Evolutionary conservation across 2,329 filamentous ascomycete genomes (phyloP).

Genomic region (Penicillium sp.): DNA sequence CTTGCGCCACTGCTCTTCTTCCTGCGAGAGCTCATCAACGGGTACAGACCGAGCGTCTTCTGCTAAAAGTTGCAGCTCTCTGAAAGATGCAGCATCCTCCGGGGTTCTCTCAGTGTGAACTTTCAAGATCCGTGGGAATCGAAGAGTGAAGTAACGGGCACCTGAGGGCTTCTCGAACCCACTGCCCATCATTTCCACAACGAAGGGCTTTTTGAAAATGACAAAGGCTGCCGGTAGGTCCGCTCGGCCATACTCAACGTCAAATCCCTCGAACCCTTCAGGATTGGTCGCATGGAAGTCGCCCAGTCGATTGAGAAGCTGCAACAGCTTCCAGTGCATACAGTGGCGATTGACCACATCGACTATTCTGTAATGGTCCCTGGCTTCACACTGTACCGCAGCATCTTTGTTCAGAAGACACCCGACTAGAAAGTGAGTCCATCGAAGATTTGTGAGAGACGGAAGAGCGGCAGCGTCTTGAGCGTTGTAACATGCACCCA

Average conservation of each 20-base stretch:
- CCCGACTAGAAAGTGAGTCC: constrained; percentile 82
- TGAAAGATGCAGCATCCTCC: constrained; percentile 70
- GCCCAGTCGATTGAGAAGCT: constrained; percentile 56
- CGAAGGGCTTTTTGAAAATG: constrained; percentile 72
- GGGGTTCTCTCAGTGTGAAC: constrained; percentile 77
- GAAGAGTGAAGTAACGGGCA: constrained; percentile 72
- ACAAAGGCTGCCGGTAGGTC: constrained; percentile 44
- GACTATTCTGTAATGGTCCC: constrained; percentile 70
- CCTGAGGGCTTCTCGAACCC: constrained; percentile 76
- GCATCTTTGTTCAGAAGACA: constrained; percentile 73
- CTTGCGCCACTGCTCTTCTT: constrained; percentile 66
- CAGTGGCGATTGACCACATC: constrained; percentile 61
- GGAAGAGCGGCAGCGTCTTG: constrained; percentile 62
- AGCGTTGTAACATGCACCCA: constrained; percentile 76
- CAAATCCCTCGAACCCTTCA: constrained; percentile 45
- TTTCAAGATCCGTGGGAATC: constrained; percentile 78
- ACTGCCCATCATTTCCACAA: constrained; percentile 81
- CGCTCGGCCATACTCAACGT: constrained; percentile 55
- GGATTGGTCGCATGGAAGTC: constrained; percentile 52
- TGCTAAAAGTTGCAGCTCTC: constrained; percentile 72
- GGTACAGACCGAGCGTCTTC: constrained; percentile 59
- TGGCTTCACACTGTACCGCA: constrained; percentile 56
- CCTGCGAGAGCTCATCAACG: constrained; percentile 62
- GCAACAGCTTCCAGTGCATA: constrained; percentile 60
- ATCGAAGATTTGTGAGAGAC: constrained; percentile 63